Conservation (phyloP, 1,284 basidiomycete genomes). For the Naganishia cerealis region DNA sequence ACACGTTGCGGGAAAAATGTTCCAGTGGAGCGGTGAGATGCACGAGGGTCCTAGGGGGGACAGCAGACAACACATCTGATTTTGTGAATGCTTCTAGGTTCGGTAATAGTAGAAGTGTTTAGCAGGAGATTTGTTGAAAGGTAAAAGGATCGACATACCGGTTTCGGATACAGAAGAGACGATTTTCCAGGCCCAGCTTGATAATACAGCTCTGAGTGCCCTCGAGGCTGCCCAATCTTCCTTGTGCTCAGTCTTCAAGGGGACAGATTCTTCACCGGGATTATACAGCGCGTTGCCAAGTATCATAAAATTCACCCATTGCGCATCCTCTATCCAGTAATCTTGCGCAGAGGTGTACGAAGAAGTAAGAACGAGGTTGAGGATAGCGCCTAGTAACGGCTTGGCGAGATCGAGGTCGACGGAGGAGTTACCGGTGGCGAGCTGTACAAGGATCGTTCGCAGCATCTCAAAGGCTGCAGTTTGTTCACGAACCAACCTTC, state of each 20-base stretch:
- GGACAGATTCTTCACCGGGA: background rate
- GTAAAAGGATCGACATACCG: background rate
- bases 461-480: background rate
- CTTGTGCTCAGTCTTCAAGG: background rate
- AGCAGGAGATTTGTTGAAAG: background rate
- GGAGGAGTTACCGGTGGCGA: background rate
- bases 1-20: background rate
- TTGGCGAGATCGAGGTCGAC: slow-evolving; percentile 6
- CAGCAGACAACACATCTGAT: background rate
- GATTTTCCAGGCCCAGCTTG: slow-evolving; percentile 18
- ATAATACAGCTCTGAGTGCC: background rate
- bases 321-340: background rate
- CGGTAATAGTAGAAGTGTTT: background rate
- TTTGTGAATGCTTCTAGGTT: background rate
- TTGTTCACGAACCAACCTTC: background rate
- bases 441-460: background rate
- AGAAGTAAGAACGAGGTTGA: slow-evolving; percentile 16
- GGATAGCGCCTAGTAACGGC: slow-evolving; percentile 7
- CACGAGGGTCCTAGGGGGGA: background rate
- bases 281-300: slow-evolving; percentile 1
- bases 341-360: background rate
- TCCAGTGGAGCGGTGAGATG: background rate
- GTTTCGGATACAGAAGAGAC: background rate
- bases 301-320: background rate
- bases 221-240: background rate